Base-by-base conservation (phyloP, 768 basidiomycete genomes). In the Crucibulum laeve region DNA sequence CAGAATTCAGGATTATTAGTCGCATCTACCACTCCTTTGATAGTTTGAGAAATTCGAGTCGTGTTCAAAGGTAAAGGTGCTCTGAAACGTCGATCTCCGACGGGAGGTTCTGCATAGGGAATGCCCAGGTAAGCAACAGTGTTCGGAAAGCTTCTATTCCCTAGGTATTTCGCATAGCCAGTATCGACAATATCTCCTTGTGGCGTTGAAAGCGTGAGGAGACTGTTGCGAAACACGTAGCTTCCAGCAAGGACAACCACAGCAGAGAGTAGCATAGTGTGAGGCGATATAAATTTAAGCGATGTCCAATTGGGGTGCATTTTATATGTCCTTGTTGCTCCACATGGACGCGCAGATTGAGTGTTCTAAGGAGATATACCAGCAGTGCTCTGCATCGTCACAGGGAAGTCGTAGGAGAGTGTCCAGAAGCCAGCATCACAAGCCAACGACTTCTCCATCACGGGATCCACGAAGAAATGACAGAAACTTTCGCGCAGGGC, bases 41-140 rank as follows among this genome's bases (percentile, higher is more conserved):
- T 48, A 33, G 65, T 64, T 18, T 50, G 38, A 4, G 63, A 38
- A 3, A 81, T 57, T 5, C 74, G 73, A 3, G 57, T 53, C 4
- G 68, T 79, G 51, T 82, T 65, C 35, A 84, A 58, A 14, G 77
- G 71, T 1, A 78, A 47, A 2, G 80, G 76, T 4, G 70, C 70
- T 15, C 81, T 63, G 53, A 75, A 80, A 14, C 80, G 65, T 28
- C 69, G 57, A 23, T 77, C 60, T 1, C 74, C 77, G 19, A 80
- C 43, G 4, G 79, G 80, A 19, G 79, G 75, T 51, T 80, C 76
- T 15, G 77, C 79, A 57, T 79, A 82, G 0, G 79, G 78, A 36
- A 82, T 65, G 3, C 76, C 76, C 18, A 84, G 64, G 53, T 74
- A 84, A 0, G 78, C 76, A 14, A 79, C 74, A 8, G 73, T 69